These are phyloP conservation scores for Mycena capillaripes DNA, from an alignment of 768 basidiomycete species.

Conservation along the genomic window DNA sequence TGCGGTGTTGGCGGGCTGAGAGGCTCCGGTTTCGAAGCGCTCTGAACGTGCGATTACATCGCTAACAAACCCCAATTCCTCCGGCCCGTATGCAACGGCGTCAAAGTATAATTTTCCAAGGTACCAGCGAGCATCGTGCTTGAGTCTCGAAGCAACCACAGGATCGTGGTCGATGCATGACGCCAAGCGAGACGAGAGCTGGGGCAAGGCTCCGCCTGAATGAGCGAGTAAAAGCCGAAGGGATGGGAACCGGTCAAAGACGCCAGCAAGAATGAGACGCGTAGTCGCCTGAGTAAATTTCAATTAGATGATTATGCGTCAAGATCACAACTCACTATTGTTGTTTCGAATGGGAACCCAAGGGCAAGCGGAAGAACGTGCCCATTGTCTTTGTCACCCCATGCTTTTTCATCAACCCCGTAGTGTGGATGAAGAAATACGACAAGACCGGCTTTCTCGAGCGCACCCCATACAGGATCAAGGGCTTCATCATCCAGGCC, in stretches of 20 bases:
- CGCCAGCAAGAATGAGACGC: conserved; percentile 84
- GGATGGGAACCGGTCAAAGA: conserved; percentile 82
- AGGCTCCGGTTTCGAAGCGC: conserved; percentile 56
- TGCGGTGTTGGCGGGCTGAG: conserved; percentile 44
- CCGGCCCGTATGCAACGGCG: conserved; percentile 90
- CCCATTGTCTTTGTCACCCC: conserved; percentile 85
- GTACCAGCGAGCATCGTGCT: conserved; percentile 89
- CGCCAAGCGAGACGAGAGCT: conserved; percentile 86
- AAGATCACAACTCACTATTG: conserved; percentile 70
- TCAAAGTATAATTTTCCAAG: conserved; percentile 86
- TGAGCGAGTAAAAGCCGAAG: conserved; percentile 88
- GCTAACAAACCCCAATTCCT: conserved; percentile 86
- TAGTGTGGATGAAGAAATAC: conserved; percentile 92
- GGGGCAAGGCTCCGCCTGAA: conserved; percentile 88
- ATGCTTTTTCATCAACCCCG: conserved; percentile 79
- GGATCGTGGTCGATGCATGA: conserved; percentile 92
- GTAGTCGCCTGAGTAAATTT: conserved; percentile 73
- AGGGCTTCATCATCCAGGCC: conserved; percentile 86
- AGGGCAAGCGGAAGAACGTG: conserved; percentile 90
- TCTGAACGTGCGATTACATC: conserved; percentile 75
- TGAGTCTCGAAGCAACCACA: conserved; percentile 76
- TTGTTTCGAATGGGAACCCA: conserved; percentile 94
- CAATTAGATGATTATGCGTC: not conserved
- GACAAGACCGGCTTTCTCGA: conserved; percentile 77
- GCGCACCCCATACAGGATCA: conserved; percentile 86